phyloP scores from a whole-genome alignment of 345 rosid genomes.

The Populus tremula region DNA sequence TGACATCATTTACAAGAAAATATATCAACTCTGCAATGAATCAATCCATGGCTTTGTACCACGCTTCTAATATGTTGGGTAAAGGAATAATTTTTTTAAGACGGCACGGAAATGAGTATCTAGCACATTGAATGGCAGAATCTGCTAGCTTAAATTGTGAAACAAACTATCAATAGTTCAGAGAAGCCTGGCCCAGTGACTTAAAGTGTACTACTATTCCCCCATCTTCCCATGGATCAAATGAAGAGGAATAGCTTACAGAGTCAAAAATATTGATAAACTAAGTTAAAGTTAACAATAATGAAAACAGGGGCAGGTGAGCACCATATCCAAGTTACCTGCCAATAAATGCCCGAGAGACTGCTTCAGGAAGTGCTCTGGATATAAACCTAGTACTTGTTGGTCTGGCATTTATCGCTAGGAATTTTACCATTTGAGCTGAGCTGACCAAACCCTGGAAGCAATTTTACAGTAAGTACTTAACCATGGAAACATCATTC shows the following conservation, averaged over 20 bases:
- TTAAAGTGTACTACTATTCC: not conserved
- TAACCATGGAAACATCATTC: not conserved
- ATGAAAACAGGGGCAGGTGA: not conserved
- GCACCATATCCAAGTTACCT: constrained; percentile 44
- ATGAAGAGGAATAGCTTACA: not conserved
- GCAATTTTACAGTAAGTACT: constrained; percentile 29
- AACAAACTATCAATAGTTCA: not conserved
- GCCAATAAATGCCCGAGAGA: constrained; percentile 93
- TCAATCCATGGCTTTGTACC: not conserved
- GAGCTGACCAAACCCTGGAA: constrained; percentile 96
- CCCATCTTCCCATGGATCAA: not conserved
- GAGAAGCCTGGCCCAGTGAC: not conserved
- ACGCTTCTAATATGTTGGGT: not conserved
- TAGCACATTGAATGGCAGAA: not conserved
- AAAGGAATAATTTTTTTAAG: not conserved
- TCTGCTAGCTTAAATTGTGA: not conserved
- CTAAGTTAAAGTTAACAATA: not conserved
- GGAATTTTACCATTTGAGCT: constrained; percentile 86
- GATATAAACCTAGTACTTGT: constrained; percentile 78
- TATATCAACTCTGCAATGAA: not conserved
- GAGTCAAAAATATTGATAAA: not conserved
- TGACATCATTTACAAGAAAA: not conserved
- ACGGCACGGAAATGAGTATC: not conserved
- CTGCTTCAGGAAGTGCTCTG: constrained; percentile 77
- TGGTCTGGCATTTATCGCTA: constrained; percentile 92